Evolutionary conservation across 225 moss, liverwort and hornwort species (phyloP), one percentile per base, ranked within the genome.

Genomic region (Pseudoscleropodium purum): DNA sequence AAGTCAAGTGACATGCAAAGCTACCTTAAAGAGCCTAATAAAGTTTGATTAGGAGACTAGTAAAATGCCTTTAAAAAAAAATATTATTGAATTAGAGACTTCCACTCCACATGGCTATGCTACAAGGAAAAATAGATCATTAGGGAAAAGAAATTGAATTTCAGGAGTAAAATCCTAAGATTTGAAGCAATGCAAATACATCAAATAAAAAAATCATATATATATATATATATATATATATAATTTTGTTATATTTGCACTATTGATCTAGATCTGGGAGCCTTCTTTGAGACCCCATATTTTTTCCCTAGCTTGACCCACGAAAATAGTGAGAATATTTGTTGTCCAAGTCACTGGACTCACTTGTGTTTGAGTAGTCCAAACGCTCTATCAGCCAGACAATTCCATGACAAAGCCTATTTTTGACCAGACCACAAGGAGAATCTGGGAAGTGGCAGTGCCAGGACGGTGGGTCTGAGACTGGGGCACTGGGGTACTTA

Each of bases 141-240:
- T 37, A 13, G 12, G 11, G 23, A 7, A n/a, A 21, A 69, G 12
- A 69, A 21, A n/a, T n/a, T 0, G 13, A 20, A 13, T 5, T 7
- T 69, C 24, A n/a, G 13, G 4, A 69, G 0, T 16, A 16, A 14
- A 4, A 4, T 7, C 2, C 1, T 7, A 0, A 37, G 0, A n/a
- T 37, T 1, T 68, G 3, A 12, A 68, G 21, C 3, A 68, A 2
- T 12, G 7, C 13, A 69, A 24, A 66, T 34, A 18, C 18, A 36
- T 34, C 66, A 34, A 66, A 18, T 34, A 34, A 30, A 65, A 65
- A 33, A 33, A 6, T 31, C 3, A 65, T 33, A 18, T 17, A 8
- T 65, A 8, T 65, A 17, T 33, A 33, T n/a, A n/a, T n/a, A n/a
- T n/a, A 65, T 33, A 18, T 17, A 8, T 65, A 8, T 65, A 17